A percentile compares a stretch with the other conserved stretches of the same genome.
phyloP scores from a whole-genome alignment of 2,329 filamentous ascomycete species.

The Blumeriella jaapii region DNA sequence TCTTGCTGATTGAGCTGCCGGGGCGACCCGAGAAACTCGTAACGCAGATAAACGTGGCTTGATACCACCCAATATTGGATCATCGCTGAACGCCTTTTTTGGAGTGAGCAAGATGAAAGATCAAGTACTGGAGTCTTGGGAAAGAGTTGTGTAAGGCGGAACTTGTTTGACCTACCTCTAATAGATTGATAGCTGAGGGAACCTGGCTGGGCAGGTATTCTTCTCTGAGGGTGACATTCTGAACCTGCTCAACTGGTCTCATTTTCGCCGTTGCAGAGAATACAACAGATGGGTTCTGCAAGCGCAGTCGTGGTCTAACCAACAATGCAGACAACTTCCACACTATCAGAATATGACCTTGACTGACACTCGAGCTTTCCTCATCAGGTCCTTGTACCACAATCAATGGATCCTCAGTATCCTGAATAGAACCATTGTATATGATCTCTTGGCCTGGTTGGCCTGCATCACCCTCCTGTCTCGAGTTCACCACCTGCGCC shows the following conservation, averaged over 20 bases:
- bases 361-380: slow-evolving; percentile 19
- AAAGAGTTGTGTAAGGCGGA: background rate
- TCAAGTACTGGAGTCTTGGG: background rate
- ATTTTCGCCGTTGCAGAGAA: slow-evolving; percentile 52
- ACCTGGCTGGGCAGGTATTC: slow-evolving; percentile 60
- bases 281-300: slow-evolving; percentile 54
- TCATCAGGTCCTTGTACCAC: slow-evolving; percentile 33
- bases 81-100: slow-evolving; percentile 48
- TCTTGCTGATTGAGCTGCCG: slow-evolving; percentile 46
- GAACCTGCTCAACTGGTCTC: slow-evolving; percentile 37
- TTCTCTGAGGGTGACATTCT: slow-evolving; percentile 33
- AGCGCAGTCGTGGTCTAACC: slow-evolving; percentile 47
- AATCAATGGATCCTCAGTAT: slow-evolving; percentile 39
- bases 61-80: slow-evolving; percentile 46
- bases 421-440: slow-evolving; percentile 41
- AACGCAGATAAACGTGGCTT: slow-evolving; percentile 60
- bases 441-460: slow-evolving; percentile 46
- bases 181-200: slow-evolving; percentile 62
- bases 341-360: slow-evolving; percentile 39
- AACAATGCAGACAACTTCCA: slow-evolving; percentile 52
- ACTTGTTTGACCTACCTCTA: slow-evolving; percentile 35
- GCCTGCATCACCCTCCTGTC: slow-evolving; percentile 33
- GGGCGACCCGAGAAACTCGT: slow-evolving; percentile 63
- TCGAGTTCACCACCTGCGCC: slow-evolving; percentile 49
- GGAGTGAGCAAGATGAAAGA: too few relatives aligned